phyloP scores from a whole-genome alignment of 495 filamentous ascomycete genomes.

The Penicillium subrubescens region DNA sequence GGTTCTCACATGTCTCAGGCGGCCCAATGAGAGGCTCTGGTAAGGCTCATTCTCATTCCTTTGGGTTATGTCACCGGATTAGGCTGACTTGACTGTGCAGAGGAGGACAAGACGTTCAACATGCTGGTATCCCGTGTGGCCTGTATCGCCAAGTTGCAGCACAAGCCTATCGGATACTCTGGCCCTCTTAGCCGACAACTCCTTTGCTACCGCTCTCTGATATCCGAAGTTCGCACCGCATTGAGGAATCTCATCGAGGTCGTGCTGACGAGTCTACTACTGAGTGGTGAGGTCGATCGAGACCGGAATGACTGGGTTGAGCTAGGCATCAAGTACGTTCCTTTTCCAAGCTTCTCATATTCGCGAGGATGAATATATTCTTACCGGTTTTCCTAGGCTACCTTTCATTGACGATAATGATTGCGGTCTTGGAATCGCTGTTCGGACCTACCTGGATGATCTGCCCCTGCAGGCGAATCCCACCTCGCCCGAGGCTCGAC shows the following conservation, averaged over 20 bases:
- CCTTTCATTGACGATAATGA: constrained; percentile 86
- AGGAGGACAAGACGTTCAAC: constrained; percentile 66
- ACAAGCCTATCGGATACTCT: constrained; percentile 87
- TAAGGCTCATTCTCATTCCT: constrained; percentile 28
- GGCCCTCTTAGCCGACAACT: constrained; percentile 90
- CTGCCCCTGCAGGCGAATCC: constrained; percentile 56
- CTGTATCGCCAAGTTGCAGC: constrained; percentile 76
- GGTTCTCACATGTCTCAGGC: constrained; percentile 61
- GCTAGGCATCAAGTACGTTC: constrained; percentile 69
- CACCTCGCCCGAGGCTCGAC: constrained; percentile 59
- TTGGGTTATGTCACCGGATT: background rate
- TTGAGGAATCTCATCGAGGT: constrained; percentile 84
- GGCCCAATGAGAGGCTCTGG: constrained; percentile 60
- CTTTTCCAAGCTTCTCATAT: constrained; percentile 2
- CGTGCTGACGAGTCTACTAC: constrained; percentile 72
- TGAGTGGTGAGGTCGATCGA: constrained; percentile 74
- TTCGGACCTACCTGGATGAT: constrained; percentile 92
- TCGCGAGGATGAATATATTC: constrained; percentile 7
- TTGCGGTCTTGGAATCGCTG: constrained; percentile 83
- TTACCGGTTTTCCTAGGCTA: constrained; percentile 61
- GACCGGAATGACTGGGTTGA: constrained; percentile 69
- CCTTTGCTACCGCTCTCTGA: constrained; percentile 82
- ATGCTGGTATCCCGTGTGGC: constrained; percentile 84
- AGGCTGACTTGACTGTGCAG: constrained; percentile 30
- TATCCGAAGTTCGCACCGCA: constrained; percentile 72